Percentiles rank a stretch among this genome's conserved stretches.
Conservation (phyloP, 768 basidiomycete genomes). For the Naganishia vishniacii region DNA sequence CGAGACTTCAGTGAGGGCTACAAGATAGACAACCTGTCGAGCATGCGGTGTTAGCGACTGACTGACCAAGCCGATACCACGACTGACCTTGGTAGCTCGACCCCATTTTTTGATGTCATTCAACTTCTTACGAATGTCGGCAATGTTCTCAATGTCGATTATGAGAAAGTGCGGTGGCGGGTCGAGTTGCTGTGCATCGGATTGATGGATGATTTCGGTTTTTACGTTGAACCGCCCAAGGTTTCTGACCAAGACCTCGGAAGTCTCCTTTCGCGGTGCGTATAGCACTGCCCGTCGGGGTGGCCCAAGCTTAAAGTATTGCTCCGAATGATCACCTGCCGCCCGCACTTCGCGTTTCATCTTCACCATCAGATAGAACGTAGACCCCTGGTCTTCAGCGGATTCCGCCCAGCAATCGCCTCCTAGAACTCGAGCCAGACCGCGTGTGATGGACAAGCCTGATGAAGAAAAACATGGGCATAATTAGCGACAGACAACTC, state of each 20-base stretch:
- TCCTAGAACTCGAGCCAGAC: constrained; percentile 36
- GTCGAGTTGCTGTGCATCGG: not conserved
- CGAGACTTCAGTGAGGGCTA: constrained; percentile 32
- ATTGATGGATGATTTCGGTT: not conserved
- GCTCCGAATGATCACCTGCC: not conserved
- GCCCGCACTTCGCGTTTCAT: not conserved
- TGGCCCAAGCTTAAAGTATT: not conserved
- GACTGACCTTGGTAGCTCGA: constrained; percentile 32
- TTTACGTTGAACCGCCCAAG: constrained; percentile 1
- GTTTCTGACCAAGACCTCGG: constrained; percentile 8
- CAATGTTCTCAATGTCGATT: not conserved
- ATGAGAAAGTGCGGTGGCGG: constrained; percentile 7
- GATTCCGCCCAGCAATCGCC: constrained; percentile 37
- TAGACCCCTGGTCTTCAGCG: constrained; percentile 37
- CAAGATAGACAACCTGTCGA: constrained; percentile 37
- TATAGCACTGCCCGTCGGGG: not conserved
- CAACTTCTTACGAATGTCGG: not conserved
- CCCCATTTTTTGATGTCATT: constrained; percentile 26
- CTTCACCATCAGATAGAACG: constrained; percentile 37
- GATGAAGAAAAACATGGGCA: too few relatives aligned
- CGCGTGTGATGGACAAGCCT: constrained; percentile 36
- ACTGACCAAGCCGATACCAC: not conserved
- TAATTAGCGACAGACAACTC: too few relatives aligned
- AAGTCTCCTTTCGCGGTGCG: not conserved
- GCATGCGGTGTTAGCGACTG: not conserved